Percentiles rank a stretch among this genome's conserved stretches.
These are phyloP conservation scores for Sarocladium brachiariae DNA, from an alignment of 2,329 filamentous ascomycete genomes.

Conservation along the genomic window DNA sequence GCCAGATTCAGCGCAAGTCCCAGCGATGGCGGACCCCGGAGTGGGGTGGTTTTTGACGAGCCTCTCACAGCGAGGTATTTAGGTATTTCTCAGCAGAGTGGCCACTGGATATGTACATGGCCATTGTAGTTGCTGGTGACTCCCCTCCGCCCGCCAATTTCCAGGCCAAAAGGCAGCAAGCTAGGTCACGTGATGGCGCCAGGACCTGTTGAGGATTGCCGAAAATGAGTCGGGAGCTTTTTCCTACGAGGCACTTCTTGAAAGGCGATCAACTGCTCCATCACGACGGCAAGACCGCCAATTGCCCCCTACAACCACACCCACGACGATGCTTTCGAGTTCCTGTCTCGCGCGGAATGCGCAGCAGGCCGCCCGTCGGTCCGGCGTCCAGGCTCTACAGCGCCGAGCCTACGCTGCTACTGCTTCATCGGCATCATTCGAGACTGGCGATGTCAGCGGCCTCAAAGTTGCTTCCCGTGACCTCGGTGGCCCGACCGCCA, in stretches of 20 bases:
- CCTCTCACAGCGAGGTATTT: conserved; percentile 5
- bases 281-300: conserved; percentile 39
- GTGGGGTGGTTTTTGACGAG: conserved; percentile 9
- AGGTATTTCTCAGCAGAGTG: conserved; percentile 9
- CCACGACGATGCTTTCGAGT: conserved; percentile 57
- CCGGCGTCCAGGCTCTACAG: conserved; percentile 46
- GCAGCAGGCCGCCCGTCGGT: conserved; percentile 51
- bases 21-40: neutral
- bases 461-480: conserved; percentile 92
- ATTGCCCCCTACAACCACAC: conserved; percentile 46
- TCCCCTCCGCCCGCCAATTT: neutral
- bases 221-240: conserved; percentile 39
- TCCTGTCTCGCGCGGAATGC: conserved; percentile 51
- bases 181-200: conserved; percentile 31
- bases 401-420: conserved; percentile 53
- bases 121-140: conserved; percentile 7
- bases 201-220: conserved; percentile 23
- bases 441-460: conserved; percentile 77
- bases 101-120: neutral
- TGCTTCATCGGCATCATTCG: conserved; percentile 69
- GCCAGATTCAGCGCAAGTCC: neutral
- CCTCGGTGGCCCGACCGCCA: conserved; percentile 79
- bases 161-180: conserved; percentile 7
- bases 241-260: conserved; percentile 35
- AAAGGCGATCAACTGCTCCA: conserved; percentile 29